phyloP scores from a whole-genome alignment of 2,329 filamentous ascomycete species.

The Tolypocladium ophioglossoides region DNA sequence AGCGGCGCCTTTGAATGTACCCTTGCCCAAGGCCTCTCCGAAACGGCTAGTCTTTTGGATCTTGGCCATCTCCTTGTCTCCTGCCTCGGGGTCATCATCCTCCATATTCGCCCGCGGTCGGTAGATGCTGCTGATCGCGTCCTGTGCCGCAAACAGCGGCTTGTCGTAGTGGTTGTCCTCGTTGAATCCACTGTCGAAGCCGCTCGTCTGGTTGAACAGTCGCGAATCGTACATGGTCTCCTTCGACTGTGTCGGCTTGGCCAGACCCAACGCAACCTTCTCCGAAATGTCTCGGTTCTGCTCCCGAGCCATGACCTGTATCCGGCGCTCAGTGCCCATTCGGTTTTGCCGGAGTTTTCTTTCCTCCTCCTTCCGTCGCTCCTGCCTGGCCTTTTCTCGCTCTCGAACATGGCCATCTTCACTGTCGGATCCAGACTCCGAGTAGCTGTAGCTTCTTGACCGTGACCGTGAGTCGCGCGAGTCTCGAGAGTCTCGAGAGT shows the following conservation, averaged over 20 bases:
- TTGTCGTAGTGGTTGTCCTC: conserved; percentile 98
- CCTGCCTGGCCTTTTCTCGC: conserved; percentile 65
- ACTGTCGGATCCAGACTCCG: conserved; percentile 37
- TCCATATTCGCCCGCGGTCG: conserved; percentile 65
- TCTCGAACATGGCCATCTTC: conserved; percentile 65
- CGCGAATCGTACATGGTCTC: conserved; percentile 97
- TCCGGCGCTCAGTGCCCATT: conserved; percentile 86
- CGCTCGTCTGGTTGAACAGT: conserved; percentile 87
- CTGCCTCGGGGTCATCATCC: conserved; percentile 69
- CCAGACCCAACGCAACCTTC: conserved; percentile 87
- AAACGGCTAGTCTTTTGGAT: conserved; percentile 82
- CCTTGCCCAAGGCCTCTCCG: conserved; percentile 72
- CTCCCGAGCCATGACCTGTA: conserved; percentile 88
- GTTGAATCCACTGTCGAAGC: conserved; percentile 87
- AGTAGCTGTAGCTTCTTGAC: conserved; percentile 40
- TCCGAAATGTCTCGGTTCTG: conserved; percentile 96
- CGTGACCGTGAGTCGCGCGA: conserved; percentile 28
- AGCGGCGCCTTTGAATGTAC: conserved; percentile 80
- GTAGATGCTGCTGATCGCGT: conserved; percentile 92
- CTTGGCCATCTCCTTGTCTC: conserved; percentile 73
- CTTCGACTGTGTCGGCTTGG: conserved; percentile 83
- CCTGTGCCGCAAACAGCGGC: conserved; percentile 89
- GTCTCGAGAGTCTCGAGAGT: conserved; percentile 28
- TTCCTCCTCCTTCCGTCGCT: conserved; percentile 73
- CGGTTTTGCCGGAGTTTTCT: conserved; percentile 84